Evolutionary conservation across 371 early-diverging fungal genomes (phyloP).

Genomic region (Haplosporangium sp.): DNA sequence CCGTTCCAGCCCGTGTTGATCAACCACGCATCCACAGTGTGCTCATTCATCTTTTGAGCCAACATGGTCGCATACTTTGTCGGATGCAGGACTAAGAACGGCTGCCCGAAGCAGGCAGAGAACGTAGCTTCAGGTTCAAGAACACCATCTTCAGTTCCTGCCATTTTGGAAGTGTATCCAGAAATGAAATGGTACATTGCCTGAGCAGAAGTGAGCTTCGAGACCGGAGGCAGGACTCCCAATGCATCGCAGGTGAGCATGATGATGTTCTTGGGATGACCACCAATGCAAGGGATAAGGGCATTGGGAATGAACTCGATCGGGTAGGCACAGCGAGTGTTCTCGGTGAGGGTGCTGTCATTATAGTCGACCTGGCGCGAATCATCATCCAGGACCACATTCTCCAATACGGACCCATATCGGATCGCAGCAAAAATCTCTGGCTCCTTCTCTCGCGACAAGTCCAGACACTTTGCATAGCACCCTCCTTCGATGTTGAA

Average conservation of each 20-base stretch:
- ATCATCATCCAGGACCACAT: slow-evolving; percentile 87
- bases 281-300: slow-evolving; percentile 93
- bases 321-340: slow-evolving; percentile 97
- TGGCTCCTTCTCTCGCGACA: slow-evolving; percentile 96
- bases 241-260: slow-evolving; percentile 97
- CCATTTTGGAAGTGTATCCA: slow-evolving; percentile 91
- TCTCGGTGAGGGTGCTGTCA: slow-evolving; percentile 88
- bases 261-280: slow-evolving; percentile 96
- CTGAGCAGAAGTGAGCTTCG: slow-evolving; percentile 91
- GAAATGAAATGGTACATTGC: slow-evolving; percentile 98
- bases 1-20: slow-evolving; percentile 99
- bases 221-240: slow-evolving; percentile 95
- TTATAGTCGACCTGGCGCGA: slow-evolving; percentile 90
- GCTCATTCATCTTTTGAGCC: slow-evolving; percentile 90
- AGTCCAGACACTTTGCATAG: slow-evolving; percentile 96
- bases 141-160: slow-evolving; percentile 97
- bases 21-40: slow-evolving; percentile 93
- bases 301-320: slow-evolving; percentile 97
- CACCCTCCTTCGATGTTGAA: slow-evolving; percentile 99
- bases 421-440: slow-evolving; percentile 96
- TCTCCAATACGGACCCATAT: slow-evolving; percentile 95
- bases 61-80: slow-evolving; percentile 96
- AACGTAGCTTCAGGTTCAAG: slow-evolving; percentile 95
- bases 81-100: slow-evolving; percentile 97
- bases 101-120: slow-evolving; percentile 96